These are phyloP conservation scores for Trichophyton benhamiae DNA, from an alignment of 2,329 filamentous ascomycete species.

Conservation along the genomic window DNA sequence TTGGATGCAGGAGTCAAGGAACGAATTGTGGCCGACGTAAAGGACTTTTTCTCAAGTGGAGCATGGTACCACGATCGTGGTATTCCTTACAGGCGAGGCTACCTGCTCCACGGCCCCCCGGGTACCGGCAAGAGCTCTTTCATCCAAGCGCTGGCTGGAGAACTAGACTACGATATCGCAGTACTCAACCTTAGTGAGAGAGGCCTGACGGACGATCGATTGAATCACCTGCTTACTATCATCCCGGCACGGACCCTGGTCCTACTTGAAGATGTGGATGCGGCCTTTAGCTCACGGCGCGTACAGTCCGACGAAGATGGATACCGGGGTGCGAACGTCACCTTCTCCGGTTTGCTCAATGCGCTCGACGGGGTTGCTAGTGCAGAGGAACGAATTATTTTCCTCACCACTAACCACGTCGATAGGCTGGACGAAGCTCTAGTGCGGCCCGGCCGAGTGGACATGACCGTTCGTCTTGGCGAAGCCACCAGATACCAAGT, in stretches of 20 bases:
- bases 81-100: conserved; percentile 82
- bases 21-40: conserved; percentile 63
- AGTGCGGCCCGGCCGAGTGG: conserved; percentile 80
- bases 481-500: conserved; percentile 81
- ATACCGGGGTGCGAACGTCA: conserved; percentile 77
- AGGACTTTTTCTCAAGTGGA: conserved; percentile 65
- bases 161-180: conserved; percentile 82
- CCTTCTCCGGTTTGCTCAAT: conserved; percentile 82
- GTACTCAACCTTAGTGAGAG: conserved; percentile 85
- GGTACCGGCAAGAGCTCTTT: conserved; percentile 93
- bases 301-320: conserved; percentile 62
- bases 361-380: conserved; percentile 85
- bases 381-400: conserved; percentile 84
- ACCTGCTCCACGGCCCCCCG: conserved; percentile 77
- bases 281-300: conserved; percentile 72
- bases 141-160: conserved; percentile 87
- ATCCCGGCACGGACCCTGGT: conserved; percentile 72
- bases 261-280: conserved; percentile 80
- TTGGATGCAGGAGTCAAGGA: conserved; percentile 76
- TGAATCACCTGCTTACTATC: conserved; percentile 76
- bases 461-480: conserved; percentile 82
- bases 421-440: conserved; percentile 80
- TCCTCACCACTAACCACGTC: conserved; percentile 89
- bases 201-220: conserved; percentile 76
- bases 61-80: conserved; percentile 91